Base-by-base conservation (phyloP, 2,329 filamentous ascomycete genomes). In the Fusarium secorum region DNA sequence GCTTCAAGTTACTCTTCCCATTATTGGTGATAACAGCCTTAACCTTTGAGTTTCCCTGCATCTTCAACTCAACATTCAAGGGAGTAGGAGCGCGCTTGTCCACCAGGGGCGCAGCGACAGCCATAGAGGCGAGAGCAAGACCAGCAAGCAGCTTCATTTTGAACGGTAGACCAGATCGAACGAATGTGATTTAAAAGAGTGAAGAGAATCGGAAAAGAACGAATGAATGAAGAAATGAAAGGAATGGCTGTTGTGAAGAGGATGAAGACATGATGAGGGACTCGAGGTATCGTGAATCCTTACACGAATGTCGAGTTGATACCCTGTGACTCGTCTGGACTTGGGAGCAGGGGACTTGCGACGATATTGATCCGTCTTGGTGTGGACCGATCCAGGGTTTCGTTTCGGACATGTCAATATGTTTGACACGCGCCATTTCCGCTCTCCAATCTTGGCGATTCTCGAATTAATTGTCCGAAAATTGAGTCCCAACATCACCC, bases 21-120 rank as follows among this genome's bases (percentile, higher is more conserved):
- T 80, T 86, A 81, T 88, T 88, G 70, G 84, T 87, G 64, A 89
- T 80, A 48, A 80, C 78, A 33, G 86, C 85, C 79, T 86, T 87
- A 70, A 89, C 81, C 58, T 80, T 81, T n/a, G 85, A 83, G 79
- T 88, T 88, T 63, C 83, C 84, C 26, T 82, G 76, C 72, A 83
- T 79, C 76, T 85, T 79, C 60, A 87, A 81, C 74, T 83, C 79
- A 65, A 85, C 82, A 24, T 83, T 78, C 53, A 85, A 77, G 58
- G 83, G 81, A 6, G 67, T 80, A 75, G 75, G 81, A 75, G 74
- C 83, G 75, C 79, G 82, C 66, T 72, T 66, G 9, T 67, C 62
- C 55, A 62, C 56, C 36, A 75, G 60, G 48, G 74, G 74, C 51
- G 72, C 71, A 64, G 74, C 74, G 42, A 66, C 33, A 61, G 73